Evolutionary conservation across 208 protist species (phyloP).

Genomic region (Trichomonas vaginalis): DNA sequence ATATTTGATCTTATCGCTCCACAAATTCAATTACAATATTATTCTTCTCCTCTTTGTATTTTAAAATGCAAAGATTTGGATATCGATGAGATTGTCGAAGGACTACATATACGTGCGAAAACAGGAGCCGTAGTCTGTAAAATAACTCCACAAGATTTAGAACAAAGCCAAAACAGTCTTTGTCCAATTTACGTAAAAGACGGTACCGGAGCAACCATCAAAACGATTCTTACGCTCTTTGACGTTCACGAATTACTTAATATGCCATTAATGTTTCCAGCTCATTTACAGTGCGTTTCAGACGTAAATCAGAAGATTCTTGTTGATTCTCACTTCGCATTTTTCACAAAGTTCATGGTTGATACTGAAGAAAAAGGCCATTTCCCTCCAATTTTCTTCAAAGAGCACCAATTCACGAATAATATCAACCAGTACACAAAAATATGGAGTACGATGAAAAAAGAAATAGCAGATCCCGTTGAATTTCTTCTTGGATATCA

Average conservation of each 20-base stretch:
- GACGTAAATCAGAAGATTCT: not conserved
- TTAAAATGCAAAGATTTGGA: not conserved
- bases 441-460: not conserved
- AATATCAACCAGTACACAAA: not conserved
- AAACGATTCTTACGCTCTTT: not conserved
- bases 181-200: not conserved
- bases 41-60: not conserved
- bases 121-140: not conserved
- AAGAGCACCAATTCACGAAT: not conserved
- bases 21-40: not conserved
- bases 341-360: not conserved
- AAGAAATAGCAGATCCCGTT: not conserved
- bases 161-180: not conserved
- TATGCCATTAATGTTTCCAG: not conserved
- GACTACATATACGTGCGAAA: not conserved
- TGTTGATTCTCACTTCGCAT: not conserved
- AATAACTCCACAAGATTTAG: not conserved
- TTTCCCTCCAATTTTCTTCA: not conserved
- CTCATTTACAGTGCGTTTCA: not conserved
- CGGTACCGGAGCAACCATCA: not conserved
- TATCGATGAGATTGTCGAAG: not conserved
- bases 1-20: not conserved
- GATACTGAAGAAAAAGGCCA: not conserved
- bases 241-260: not conserved
- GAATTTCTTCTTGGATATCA: not conserved